Base-by-base conservation (phyloP, 192 early-diverging fungal genomes). In the Dissophora ornata region DNA sequence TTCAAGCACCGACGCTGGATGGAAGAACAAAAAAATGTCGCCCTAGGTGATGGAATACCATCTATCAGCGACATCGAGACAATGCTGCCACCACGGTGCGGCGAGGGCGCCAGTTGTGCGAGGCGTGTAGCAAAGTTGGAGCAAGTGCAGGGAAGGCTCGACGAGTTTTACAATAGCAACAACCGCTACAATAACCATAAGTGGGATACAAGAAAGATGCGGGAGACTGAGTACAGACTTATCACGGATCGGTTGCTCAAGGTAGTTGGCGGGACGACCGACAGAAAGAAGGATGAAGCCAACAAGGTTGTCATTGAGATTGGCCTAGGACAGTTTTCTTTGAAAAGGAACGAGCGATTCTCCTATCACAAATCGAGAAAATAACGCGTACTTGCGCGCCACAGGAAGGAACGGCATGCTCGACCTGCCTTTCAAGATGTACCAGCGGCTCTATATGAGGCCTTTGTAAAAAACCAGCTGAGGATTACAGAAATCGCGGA, bases 401-500 rank as follows among this genome's bases (percentile, higher is more conserved):
- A 51, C 34, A 50, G 32, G 60, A 62, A 40, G 47, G 34, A 32
- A 25, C 34, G 36, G 46, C 30, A 62, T 51, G 48, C 60, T 51
- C 32, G 16, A 40, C 60, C 34, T 62, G 60, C 36, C 47, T 62
- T 8, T 62, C 51, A 62, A 62, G 25, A 49, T 40, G 12, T 62
- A 62, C 48, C 60, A 62, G 60, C 30, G 60, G 48, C 48, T 62
- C 11, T 26, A 48, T 38, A 34, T 49, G 33, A 51, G 50, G 60
- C 60, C 34, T 48, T 62, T 15, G 33, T 51, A 34, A 62, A 62
- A 15, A 49, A 0, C 36, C 47, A 62, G 60, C 48, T 62, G 25
- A 62, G 26, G 48, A 61, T 61, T 12, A 49, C 29, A n/a, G 59
- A 61, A 12, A 62, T 62, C 36, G 49, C 60, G 7, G 60, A 62